These are phyloP conservation scores for Massarina eburnea DNA, from an alignment of 2,329 filamentous ascomycete species.

Conservation along the genomic window DNA sequence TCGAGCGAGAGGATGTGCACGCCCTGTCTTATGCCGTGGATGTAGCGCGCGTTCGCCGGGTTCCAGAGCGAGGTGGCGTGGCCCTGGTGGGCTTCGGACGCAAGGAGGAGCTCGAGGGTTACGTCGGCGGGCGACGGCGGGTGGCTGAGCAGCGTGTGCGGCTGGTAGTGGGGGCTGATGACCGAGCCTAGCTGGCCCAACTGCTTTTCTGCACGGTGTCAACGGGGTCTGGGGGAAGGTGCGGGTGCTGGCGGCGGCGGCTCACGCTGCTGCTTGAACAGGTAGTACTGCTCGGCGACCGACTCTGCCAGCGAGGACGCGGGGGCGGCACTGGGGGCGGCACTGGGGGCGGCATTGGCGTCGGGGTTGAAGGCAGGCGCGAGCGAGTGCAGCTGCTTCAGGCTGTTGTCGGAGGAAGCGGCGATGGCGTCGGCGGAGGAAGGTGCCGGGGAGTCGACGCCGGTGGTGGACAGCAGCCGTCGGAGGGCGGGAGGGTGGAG, in stretches of 20 bases:
- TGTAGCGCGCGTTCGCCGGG: constrained; percentile 89
- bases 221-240: not conserved
- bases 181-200: constrained; percentile 42
- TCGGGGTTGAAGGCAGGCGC: constrained; percentile 24
- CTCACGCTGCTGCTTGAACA: constrained; percentile 46
- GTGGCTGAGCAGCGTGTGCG: constrained; percentile 66
- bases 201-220: constrained; percentile 30
- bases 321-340: constrained; percentile 5
- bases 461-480: constrained; percentile 35
- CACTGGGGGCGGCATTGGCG: constrained; percentile 20
- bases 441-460: no score
- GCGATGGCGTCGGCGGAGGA: constrained; percentile 30
- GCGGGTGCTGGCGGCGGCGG: constrained; percentile 2
- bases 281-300: constrained; percentile 46
- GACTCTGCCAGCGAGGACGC: constrained; percentile 13
- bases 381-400: constrained; percentile 33
- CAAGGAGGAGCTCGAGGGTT: constrained; percentile 79
- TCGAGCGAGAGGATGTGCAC: constrained; percentile 95
- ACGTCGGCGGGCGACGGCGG: constrained; percentile 79
- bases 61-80: constrained; percentile 94
- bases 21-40: constrained; percentile 83
- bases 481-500: constrained; percentile 25
- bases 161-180: constrained; percentile 60
- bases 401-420: constrained; percentile 30
- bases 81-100: constrained; percentile 62